Evolutionary conservation across 306 rosid species (phyloP).

Genomic region (Trifolium pratense): DNA sequence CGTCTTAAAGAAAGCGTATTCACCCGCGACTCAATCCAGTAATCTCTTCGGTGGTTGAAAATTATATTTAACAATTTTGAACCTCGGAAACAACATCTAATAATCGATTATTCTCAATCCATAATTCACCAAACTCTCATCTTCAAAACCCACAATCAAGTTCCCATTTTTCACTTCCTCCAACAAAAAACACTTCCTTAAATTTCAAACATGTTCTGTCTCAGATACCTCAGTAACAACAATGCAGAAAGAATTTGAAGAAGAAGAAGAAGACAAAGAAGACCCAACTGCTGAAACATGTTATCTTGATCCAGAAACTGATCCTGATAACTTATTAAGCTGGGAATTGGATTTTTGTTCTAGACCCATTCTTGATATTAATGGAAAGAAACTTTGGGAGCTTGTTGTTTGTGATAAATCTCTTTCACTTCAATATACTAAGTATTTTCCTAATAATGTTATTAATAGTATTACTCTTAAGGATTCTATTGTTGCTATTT

Average conservation of each 20-base stretch:
- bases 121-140: slow-evolving; percentile 35
- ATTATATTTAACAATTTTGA: no score
- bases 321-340: slow-evolving; percentile 62
- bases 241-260: slow-evolving; percentile 51
- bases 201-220: slow-evolving; percentile 54
- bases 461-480: slow-evolving; percentile 88
- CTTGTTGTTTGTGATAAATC: slow-evolving; percentile 85
- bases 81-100: no score
- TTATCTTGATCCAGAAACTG: slow-evolving; percentile 74
- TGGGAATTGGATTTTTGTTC: slow-evolving; percentile 98
- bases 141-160: slow-evolving; percentile 44
- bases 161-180: slow-evolving; percentile 32
- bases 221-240: slow-evolving; percentile 61
- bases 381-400: slow-evolving; percentile 98
- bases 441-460: slow-evolving; percentile 90
- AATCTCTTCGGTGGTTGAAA: no score
- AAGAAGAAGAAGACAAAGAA: slow-evolving; percentile 48
- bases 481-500: slow-evolving; percentile 67
- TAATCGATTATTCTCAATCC: no score
- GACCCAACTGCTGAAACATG: slow-evolving; percentile 81
- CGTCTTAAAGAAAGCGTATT: no score
- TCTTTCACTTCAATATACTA: slow-evolving; percentile 78
- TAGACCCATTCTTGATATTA: slow-evolving; percentile 80
- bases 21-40: no score
- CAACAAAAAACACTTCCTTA: slow-evolving; percentile 39